Evolutionary conservation across 2,329 filamentous ascomycete genomes (phyloP), one percentile per base, ranked within the genome.

Genomic region (Metarhizium brunneum): DNA sequence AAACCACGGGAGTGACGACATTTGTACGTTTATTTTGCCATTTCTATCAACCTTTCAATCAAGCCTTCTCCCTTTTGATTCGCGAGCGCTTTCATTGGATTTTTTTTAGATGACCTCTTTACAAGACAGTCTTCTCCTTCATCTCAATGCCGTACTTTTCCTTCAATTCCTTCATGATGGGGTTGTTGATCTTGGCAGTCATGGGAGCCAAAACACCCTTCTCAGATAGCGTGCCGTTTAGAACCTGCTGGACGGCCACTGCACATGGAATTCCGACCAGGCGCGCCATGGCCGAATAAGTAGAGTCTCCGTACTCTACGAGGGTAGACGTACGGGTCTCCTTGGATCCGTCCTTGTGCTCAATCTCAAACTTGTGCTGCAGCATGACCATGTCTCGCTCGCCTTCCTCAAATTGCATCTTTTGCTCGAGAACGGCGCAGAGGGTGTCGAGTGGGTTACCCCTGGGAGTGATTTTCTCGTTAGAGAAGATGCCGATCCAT

Each of bases 401-500:
- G 58, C 81, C 86, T 64, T 87, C 78, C 66, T 82, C 87, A 71
- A 86, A 96, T 72, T 88, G 82, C 89, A 95, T 95, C 84, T 95
- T 95, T 78, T 88, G 76, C 78, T 95, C 90, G 35, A 96, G 82
- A 3, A 85, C 88, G 36, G 89, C 90, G 75, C 91, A 96, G 43
- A 96, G 83, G n/a, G 88, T 92, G 71, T 96, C 92, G 29, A 96
- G 81, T 4, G 90, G 87, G 76, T 89, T 96, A 54, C 84, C 87
- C 55, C 83, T 78, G 32, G 89, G 86, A 6, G 75, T 86, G 67
- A 87, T 90, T 69, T 82, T 75, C 67, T 83, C 79, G 61, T 85
- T 79, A 47, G 83, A 86, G 74, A 90, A 86, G 58, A 84, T 68
- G 38, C 80, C 80, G 62, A 87, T n/a, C 89, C 89, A 94, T 62